Conservation (phyloP, 805 yeast genomes). For the Wickerhamiella siamensis region DNA sequence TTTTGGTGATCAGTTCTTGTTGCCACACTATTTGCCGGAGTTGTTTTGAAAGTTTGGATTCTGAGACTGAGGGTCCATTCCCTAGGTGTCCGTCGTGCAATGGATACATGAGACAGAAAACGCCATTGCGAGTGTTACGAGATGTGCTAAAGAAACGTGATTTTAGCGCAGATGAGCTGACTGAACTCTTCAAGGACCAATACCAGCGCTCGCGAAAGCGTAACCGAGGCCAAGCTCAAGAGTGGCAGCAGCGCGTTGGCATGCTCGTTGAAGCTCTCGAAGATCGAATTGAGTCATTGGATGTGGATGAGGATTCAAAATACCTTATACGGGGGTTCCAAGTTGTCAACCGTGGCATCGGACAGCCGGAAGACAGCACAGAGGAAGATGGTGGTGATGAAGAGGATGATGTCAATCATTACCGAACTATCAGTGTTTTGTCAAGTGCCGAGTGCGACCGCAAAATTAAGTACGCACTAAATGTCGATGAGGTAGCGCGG, state of each 20-base stretch:
- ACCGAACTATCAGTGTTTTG: not conserved
- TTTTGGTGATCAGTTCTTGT: not conserved
- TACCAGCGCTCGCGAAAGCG: not conserved
- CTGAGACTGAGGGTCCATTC: not conserved
- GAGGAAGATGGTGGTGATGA: not conserved
- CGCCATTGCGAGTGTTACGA: not conserved
- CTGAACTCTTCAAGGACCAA: not conserved
- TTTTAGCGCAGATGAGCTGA: not conserved
- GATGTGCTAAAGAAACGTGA: not conserved
- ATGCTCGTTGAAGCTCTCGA: not conserved
- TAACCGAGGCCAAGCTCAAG: not conserved
- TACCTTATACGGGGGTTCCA: not conserved
- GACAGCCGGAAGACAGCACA: not conserved
- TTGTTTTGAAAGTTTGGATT: not conserved
- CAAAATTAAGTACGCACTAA: slow-evolving; percentile 14
- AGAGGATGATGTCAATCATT: not conserved
- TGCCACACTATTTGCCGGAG: not conserved
- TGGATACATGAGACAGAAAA: not conserved
- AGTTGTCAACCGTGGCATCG: not conserved
- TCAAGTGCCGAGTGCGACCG: not conserved
- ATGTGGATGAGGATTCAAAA: not conserved
- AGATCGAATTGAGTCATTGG: not conserved
- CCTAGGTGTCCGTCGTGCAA: not conserved
- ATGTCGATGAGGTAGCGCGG: slow-evolving; percentile 13
- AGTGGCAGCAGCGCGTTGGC: not conserved